These are phyloP conservation scores for Xanthoceras sorbifolium DNA, from an alignment of 345 rosid genomes.

Conservation along the genomic window DNA sequence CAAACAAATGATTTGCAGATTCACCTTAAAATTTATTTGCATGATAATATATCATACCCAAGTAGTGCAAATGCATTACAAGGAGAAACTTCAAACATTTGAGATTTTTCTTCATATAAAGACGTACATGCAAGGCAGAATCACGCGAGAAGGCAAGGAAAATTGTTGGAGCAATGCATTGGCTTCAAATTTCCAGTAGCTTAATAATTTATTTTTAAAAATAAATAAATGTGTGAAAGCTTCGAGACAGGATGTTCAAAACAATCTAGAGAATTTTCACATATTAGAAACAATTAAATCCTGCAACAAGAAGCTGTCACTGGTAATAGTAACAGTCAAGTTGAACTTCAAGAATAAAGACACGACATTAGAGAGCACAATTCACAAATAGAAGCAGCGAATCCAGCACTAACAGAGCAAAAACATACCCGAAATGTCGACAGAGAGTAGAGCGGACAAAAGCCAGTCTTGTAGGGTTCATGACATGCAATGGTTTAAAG, in stretches of 20 bases:
- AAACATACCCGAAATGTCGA: constrained; percentile 68
- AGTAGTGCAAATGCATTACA: background rate
- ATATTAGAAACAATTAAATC: background rate
- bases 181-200: background rate
- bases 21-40: background rate
- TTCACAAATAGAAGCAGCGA: background rate
- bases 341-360: background rate
- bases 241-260: background rate
- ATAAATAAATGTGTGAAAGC: too few species aligned
- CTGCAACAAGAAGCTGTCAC: background rate
- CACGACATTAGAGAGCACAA: background rate
- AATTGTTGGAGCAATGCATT: background rate
- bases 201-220: too few species aligned
- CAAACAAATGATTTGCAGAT: background rate
- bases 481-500: constrained; percentile 76
- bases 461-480: constrained; percentile 90
- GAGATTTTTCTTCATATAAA: background rate
- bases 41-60: background rate
- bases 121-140: background rate
- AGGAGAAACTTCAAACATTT: background rate
- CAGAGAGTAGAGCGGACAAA: constrained; percentile 92
- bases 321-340: background rate
- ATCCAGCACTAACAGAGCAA: background rate
- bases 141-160: background rate
- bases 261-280: background rate